Evolutionary conservation across 768 basidiomycete species (phyloP).

Genomic region (Termitomyces sp.): DNA sequence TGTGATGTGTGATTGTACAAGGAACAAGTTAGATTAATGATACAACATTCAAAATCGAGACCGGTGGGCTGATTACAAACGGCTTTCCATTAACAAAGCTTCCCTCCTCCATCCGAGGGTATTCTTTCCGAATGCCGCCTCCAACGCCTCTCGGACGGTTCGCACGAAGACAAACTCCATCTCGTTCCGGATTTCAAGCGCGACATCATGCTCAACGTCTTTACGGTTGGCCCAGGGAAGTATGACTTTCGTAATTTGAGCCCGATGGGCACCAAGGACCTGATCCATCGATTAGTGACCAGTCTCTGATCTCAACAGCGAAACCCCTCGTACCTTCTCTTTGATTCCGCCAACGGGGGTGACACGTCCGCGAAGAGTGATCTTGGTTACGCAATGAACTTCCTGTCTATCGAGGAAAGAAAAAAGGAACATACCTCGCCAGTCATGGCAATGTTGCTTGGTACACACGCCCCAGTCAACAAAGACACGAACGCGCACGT

Average conservation of each 20-base stretch:
- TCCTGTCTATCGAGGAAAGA: neutral
- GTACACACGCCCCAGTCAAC: slow-evolving; percentile 69
- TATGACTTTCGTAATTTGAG: slow-evolving; percentile 77
- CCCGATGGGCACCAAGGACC: slow-evolving; percentile 85
- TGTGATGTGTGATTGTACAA: slow-evolving; percentile 1
- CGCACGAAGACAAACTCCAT: slow-evolving; percentile 82
- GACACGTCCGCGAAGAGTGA: slow-evolving; percentile 78
- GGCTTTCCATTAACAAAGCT: slow-evolving; percentile 29
- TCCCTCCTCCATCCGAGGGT: slow-evolving; percentile 60
- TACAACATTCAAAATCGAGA: neutral
- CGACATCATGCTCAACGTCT: slow-evolving; percentile 84
- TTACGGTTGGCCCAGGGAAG: slow-evolving; percentile 82
- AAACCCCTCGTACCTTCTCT: slow-evolving; percentile 49
- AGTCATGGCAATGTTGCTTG: slow-evolving; percentile 79
- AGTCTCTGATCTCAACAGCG: neutral
- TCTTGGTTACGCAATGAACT: slow-evolving; percentile 28
- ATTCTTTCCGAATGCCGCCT: slow-evolving; percentile 76
- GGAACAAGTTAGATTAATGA: neutral
- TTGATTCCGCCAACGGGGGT: slow-evolving; percentile 89
- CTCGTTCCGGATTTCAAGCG: slow-evolving; percentile 62
- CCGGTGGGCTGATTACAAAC: slow-evolving; percentile 18
- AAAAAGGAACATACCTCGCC: slow-evolving; percentile 56
- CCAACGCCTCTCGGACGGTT: slow-evolving; percentile 74
- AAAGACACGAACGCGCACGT: slow-evolving; percentile 85
- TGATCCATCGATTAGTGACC: slow-evolving; percentile 13